phyloP scores from a whole-genome alignment of 202 grass and related monocot species.

The Hordeum pubiflorum region DNA sequence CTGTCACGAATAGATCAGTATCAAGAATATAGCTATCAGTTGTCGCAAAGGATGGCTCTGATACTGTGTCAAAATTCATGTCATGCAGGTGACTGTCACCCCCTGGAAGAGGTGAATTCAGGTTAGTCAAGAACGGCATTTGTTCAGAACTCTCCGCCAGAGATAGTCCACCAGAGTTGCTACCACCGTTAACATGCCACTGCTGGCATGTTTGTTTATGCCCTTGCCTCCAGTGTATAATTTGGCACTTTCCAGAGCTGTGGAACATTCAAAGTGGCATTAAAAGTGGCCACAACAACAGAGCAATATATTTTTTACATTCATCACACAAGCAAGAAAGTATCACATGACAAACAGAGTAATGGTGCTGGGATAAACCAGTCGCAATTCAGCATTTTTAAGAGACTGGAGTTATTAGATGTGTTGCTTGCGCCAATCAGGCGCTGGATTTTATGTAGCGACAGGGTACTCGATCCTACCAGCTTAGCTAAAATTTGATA shows the following conservation, averaged over 20 bases:
- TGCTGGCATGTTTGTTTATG: slow-evolving; percentile 84
- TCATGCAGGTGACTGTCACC: slow-evolving; percentile 47
- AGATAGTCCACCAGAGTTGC: slow-evolving; percentile 34
- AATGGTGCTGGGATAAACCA: slow-evolving; percentile 20
- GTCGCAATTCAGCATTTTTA: not conserved
- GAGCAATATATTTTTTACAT: slow-evolving; percentile 5
- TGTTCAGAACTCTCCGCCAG: slow-evolving; percentile 40
- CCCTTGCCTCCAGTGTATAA: slow-evolving; percentile 90
- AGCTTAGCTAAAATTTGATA: not conserved
- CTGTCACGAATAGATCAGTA: slow-evolving; percentile 31
- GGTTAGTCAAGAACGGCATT: slow-evolving; percentile 58
- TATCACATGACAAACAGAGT: slow-evolving; percentile 9
- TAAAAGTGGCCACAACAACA: not conserved
- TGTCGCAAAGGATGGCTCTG: slow-evolving; percentile 49
- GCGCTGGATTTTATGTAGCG: not conserved
- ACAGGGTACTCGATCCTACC: not conserved
- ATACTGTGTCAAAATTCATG: slow-evolving; percentile 50
- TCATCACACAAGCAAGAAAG: slow-evolving; percentile 4
- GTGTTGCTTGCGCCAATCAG: slow-evolving; percentile 1
- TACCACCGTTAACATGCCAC: slow-evolving; percentile 41
- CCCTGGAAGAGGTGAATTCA: slow-evolving; percentile 59
- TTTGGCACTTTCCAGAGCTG: slow-evolving; percentile 99
- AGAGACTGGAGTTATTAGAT: not conserved
- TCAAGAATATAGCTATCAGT: slow-evolving; percentile 42
- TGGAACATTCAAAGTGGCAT: slow-evolving; percentile 27